Evolutionary conservation across 768 basidiomycete species (phyloP), one percentile per base, ranked within the genome.

Genomic region (Termitomyces sp.): DNA sequence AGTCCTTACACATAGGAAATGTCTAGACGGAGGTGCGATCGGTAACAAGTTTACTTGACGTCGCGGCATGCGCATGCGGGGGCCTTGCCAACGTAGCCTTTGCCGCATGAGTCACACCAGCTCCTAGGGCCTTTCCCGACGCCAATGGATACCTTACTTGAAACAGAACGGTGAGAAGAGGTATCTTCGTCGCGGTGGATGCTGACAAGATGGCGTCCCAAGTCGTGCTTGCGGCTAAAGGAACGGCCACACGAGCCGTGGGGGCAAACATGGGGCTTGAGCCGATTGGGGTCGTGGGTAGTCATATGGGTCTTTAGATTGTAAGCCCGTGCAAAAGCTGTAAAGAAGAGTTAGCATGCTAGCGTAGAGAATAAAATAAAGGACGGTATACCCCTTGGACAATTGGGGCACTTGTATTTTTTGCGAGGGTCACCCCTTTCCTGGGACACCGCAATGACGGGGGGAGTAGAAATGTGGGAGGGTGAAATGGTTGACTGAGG

Each of bases 261-360:
- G 42, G 88, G 89, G 71, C 95, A 98, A 44, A 86, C 81, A 68
- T 92, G 89, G 5, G 93, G 92, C 75, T 96, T 98, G 49, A 87
- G 75, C 59, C 95, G 82, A 71, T 92, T 87, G 23, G 95, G 95
- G 69, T 96, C 92, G 72, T 98, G 95, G 4, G 95, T 98, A 25
- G 89, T 89, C 82, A 91, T 86, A 71, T 97, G 95, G 0, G 95
- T 95, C 77, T 98, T 98, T 57, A 98, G 74, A 66, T 98, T 98
- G 73, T 91, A 97, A 2, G 93, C 93, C 27, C 95, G 80, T 11
- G 94, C 95, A 64, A 98, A 98, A 1, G 90, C 95, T 90, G 57
- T 21, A 59, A 54, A 60, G 38, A 58, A 31, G 5, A 54, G 44
- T 57, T 35, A 60, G 53, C 58, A 47, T 54, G 60, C 50, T 19